These are phyloP conservation scores for Colletotrichum echinochloae DNA, from an alignment of 2,329 filamentous ascomycete species.

Conservation along the genomic window DNA sequence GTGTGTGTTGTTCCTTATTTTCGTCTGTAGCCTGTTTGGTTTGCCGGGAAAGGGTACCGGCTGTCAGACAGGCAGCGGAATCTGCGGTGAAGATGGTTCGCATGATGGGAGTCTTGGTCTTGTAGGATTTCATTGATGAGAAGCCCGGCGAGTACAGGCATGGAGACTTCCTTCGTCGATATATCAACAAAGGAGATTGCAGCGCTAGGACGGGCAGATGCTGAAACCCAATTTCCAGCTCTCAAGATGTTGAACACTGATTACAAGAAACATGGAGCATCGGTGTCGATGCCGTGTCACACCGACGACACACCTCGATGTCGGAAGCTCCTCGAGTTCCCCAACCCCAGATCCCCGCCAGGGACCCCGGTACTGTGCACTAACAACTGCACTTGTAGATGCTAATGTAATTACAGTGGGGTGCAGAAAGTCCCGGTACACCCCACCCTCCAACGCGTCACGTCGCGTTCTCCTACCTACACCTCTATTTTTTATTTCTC, in stretches of 20 bases:
- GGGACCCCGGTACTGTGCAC: neutral
- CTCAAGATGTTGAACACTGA: no score
- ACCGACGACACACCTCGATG: constrained; percentile 20
- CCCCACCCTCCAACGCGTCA: no score
- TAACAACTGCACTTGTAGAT: no score
- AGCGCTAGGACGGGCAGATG: neutral
- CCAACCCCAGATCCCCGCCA: constrained; percentile 8
- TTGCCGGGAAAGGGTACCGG: neutral
- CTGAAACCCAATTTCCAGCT: no score
- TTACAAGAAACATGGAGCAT: no score
- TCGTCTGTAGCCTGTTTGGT: neutral
- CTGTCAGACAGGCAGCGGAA: neutral
- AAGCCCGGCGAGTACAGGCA: neutral
- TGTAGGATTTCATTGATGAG: neutral
- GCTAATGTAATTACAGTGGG: no score
- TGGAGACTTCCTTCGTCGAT: neutral
- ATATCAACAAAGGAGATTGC: neutral
- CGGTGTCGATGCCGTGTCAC: constrained; percentile 9
- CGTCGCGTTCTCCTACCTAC: no score
- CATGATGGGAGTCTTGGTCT: neutral
- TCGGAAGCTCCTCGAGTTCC: neutral
- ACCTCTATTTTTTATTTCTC: no score
- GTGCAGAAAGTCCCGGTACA: no score
- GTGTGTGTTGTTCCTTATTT: no score
- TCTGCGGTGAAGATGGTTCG: neutral